Evolutionary conservation across 2,329 filamentous ascomycete species (phyloP).

Genomic region (Myrmaecium sp.): DNA sequence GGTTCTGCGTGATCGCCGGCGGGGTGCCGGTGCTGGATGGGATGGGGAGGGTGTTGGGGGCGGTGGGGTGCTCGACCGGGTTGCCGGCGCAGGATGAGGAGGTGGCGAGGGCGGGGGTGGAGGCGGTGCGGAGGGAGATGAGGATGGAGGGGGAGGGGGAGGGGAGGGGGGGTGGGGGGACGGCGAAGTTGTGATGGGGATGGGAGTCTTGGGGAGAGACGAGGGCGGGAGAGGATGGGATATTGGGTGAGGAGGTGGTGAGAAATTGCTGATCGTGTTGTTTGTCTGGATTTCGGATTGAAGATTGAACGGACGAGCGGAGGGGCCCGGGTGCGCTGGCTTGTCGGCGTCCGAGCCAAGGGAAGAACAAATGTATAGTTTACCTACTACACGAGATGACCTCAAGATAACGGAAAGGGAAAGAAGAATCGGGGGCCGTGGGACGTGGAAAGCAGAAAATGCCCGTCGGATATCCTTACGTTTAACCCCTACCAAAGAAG

Average conservation of each 20-base stretch:
- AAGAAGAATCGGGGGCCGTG: too few relatives aligned
- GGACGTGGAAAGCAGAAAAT: too few relatives aligned
- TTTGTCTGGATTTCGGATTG: background rate
- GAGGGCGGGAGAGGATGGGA: background rate
- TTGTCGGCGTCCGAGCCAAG: too few relatives aligned
- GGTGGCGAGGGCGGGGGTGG: conserved; percentile 34
- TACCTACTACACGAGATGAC: too few relatives aligned
- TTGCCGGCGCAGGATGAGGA: conserved; percentile 37
- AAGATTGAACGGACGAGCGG: too few relatives aligned
- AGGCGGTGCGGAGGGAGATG: conserved; percentile 25
- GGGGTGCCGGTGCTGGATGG: conserved; percentile 33
- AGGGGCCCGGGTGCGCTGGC: too few relatives aligned
- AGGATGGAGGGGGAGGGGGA: conserved; percentile 15
- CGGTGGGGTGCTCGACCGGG: conserved; percentile 37
- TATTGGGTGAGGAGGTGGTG: too few relatives aligned
- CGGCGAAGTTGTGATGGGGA: conserved; percentile 21
- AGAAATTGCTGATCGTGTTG: background rate
- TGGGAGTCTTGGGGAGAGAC: background rate
- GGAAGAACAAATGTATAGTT: too few relatives aligned
- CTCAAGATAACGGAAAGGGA: too few relatives aligned
- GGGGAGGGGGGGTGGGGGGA: conserved; percentile 17
- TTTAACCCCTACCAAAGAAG: too few relatives aligned
- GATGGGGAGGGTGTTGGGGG: conserved; percentile 33
- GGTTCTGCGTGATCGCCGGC: conserved; percentile 37
- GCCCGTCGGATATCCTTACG: too few relatives aligned